Evolutionary conservation across 1,139 yeast genomes (phyloP).

Genomic region (Sugiyamaella xylanicola): DNA sequence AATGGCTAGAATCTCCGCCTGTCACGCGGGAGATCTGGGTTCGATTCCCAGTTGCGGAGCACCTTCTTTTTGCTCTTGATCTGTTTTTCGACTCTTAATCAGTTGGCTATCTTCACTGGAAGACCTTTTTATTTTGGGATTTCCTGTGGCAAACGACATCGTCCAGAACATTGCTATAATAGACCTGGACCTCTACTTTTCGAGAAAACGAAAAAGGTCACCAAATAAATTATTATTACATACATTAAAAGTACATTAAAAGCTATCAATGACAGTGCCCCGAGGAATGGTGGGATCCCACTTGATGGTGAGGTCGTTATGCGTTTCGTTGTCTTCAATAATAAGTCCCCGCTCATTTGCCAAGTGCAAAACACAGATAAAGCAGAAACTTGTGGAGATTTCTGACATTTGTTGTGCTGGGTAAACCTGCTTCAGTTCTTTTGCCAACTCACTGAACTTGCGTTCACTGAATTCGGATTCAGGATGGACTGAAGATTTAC

Average conservation of each 20-base stretch:
- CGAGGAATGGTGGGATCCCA: constrained; percentile 33
- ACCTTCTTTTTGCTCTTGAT: not conserved
- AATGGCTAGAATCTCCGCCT: constrained; percentile 13
- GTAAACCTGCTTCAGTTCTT: constrained; percentile 41
- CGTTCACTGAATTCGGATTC: constrained; percentile 27
- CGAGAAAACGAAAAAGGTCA: not conserved
- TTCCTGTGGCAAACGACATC: no score
- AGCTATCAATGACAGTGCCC: not conserved
- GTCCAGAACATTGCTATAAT: no score
- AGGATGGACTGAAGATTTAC: not conserved
- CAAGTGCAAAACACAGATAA: constrained; percentile 79
- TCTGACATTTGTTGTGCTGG: constrained; percentile 50
- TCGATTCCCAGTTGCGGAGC: constrained; percentile 17
- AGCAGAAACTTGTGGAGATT: constrained; percentile 83
- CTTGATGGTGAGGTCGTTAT: constrained; percentile 58
- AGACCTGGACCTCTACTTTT: no score
- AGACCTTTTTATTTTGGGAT: no score
- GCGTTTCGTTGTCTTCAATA: constrained; percentile 57
- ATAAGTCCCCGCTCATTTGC: constrained; percentile 85
- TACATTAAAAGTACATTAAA: constrained; percentile 1
- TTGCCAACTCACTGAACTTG: constrained; percentile 53
- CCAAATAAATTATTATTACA: not conserved
- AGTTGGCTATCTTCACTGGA: no score
- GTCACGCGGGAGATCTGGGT: constrained; percentile 19
- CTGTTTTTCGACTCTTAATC: no score